Conservation (phyloP, 2,329 filamentous ascomycete species). For the Ascochyta pisi region DNA sequence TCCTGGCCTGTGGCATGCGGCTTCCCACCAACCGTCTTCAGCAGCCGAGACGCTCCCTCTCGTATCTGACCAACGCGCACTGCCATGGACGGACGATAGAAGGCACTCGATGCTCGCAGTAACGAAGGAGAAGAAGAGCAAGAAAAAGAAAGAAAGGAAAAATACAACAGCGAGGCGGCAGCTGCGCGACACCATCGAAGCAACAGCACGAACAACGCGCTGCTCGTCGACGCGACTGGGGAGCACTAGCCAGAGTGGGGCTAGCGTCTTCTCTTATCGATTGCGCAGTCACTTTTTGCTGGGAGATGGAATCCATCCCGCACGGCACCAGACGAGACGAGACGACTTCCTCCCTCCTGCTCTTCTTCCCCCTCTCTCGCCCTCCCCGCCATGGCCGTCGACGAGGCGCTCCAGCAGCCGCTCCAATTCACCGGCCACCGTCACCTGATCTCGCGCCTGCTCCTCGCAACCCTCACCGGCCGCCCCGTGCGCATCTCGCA, state of each 20-base stretch:
- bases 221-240: not conserved
- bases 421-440: conserved; percentile 85
- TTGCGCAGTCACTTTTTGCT: not conserved
- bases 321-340: no score
- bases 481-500: conserved; percentile 89
- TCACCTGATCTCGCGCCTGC: conserved; percentile 80
- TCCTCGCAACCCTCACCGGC: conserved; percentile 90
- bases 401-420: conserved; percentile 53
- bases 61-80: conserved; percentile 3
- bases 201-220: not conserved
- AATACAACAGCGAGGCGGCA: no score
- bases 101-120: no score
- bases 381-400: conserved; percentile 35
- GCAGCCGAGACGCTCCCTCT: conserved; percentile 25
- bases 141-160: no score
- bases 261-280: conserved; percentile 15
- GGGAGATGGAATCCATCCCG: no score
- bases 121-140: no score
- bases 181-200: not conserved
- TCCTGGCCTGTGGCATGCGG: conserved; percentile 48
- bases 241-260: not conserved
- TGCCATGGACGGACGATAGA: conserved; percentile 18
- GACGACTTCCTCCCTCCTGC: not conserved
- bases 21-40: conserved; percentile 41
- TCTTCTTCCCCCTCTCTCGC: not conserved